A percentile compares a stretch with the other conserved stretches of the same genome.
phyloP scores from a whole-genome alignment of 306 rosid species.

The Coriaria nepalensis region DNA sequence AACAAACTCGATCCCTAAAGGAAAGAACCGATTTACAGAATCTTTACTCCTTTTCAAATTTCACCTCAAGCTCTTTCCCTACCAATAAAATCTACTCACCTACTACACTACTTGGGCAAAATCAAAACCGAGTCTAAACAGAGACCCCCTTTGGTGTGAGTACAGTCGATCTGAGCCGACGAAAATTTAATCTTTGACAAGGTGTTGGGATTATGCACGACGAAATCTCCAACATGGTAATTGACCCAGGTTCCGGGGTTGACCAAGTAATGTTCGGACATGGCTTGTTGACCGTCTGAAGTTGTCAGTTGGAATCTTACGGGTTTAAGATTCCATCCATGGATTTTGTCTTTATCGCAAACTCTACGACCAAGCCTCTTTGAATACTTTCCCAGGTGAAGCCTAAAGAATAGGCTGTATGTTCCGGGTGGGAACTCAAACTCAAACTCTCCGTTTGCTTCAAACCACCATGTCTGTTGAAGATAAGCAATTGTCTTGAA shows the following conservation, averaged over 20 bases:
- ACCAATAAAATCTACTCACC: slow-evolving; percentile 20
- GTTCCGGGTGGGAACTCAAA: slow-evolving; percentile 65
- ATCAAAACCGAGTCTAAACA: slow-evolving; percentile 71
- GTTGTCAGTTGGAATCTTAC: slow-evolving; percentile 56
- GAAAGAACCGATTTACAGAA: no score
- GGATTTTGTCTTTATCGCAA: slow-evolving; percentile 48
- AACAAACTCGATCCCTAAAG: no score
- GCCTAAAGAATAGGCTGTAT: slow-evolving; percentile 57
- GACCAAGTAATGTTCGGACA: slow-evolving; percentile 44
- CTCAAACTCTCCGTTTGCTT: slow-evolving; percentile 63
- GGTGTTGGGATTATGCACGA: slow-evolving; percentile 29
- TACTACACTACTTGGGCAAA: slow-evolving; percentile 20
- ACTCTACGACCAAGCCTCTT: slow-evolving; percentile 64
- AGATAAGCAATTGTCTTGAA: slow-evolving; percentile 82
- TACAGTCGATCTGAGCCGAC: slow-evolving; percentile 74
- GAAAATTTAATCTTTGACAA: slow-evolving; percentile 58
- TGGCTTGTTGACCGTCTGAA: slow-evolving; percentile 53
- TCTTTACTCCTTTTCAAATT: no score
- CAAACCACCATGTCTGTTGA: slow-evolving; percentile 93
- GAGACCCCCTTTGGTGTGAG: slow-evolving; percentile 87
- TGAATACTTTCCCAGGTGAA: slow-evolving; percentile 56
- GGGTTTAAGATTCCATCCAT: slow-evolving; percentile 79
- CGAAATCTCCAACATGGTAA: slow-evolving; percentile 63
- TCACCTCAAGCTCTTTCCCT: slow-evolving; percentile 9
- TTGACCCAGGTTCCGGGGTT: slow-evolving; percentile 56